Conservation (phyloP, 2,329 filamentous ascomycete species). For the Ascochyta lentis region DNA sequence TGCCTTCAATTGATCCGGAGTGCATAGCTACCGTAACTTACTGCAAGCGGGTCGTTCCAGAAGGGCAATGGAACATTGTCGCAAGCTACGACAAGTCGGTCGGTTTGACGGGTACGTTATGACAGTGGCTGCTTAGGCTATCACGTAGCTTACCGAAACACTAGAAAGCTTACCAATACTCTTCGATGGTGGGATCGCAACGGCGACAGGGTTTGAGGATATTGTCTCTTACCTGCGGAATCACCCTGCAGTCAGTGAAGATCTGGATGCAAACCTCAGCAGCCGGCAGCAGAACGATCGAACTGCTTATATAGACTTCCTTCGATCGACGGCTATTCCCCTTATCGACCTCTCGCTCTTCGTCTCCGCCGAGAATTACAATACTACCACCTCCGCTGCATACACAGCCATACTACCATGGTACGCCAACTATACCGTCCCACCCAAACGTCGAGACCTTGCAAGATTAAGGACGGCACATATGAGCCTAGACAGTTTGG, state of each 20-base stretch:
- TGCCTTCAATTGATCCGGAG: conserved; percentile 90
- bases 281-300: conserved; percentile 46
- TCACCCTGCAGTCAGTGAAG: conserved; percentile 30
- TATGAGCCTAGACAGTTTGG: conserved; percentile 55
- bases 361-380: conserved; percentile 88
- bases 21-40: conserved; percentile 85
- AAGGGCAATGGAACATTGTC: conserved; percentile 53
- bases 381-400: conserved; percentile 75
- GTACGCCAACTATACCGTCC: conserved; percentile 86
- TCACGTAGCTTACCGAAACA: conserved; percentile 1
- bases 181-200: conserved; percentile 59
- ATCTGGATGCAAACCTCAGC: conserved; percentile 40
- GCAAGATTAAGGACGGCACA: conserved; percentile 71
- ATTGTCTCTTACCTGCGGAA: conserved; percentile 65
- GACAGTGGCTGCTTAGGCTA: background rate
- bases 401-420: conserved; percentile 83
- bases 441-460: conserved; percentile 72
- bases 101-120: conserved; percentile 64
- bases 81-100: conserved; percentile 67
- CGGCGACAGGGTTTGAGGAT: conserved; percentile 66
- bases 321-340: conserved; percentile 75
- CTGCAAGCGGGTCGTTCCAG: conserved; percentile 67
- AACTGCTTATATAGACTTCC: conserved; percentile 67
- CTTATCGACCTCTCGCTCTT: conserved; percentile 89
- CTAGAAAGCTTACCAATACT: conserved; percentile 65